Conservation (phyloP, 2,329 filamentous ascomycete genomes). For the Dactylellina parvicollis region DNA sequence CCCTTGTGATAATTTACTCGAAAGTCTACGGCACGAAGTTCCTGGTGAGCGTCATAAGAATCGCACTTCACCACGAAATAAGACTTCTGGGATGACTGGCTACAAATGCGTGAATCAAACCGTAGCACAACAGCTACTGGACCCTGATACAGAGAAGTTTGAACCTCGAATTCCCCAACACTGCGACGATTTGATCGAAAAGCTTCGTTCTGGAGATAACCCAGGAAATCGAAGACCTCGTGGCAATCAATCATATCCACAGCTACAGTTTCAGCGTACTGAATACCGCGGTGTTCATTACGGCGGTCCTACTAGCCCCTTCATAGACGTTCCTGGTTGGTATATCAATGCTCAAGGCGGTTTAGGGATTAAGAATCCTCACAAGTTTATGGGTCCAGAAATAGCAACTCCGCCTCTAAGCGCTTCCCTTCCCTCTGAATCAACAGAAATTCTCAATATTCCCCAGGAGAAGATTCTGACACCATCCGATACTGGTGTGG, state of each 20-base stretch:
- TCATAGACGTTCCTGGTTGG: constrained; percentile 16
- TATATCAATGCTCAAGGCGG: constrained; percentile 9
- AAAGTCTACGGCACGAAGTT: background rate
- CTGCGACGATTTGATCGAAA: background rate
- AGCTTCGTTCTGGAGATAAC: background rate
- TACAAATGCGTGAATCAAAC: constrained; percentile 3
- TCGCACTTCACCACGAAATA: background rate
- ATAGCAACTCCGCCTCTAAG: constrained; percentile 10
- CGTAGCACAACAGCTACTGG: background rate
- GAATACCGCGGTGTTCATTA: constrained; percentile 28
- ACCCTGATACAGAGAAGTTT: background rate
- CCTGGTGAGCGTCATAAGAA: background rate
- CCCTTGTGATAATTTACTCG: background rate
- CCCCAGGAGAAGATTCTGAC: no score
- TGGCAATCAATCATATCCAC: background rate
- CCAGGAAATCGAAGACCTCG: constrained; percentile 5
- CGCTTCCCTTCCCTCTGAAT: background rate
- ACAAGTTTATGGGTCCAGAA: background rate
- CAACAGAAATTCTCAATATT: no score
- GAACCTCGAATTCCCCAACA: no score
- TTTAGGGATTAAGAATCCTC: constrained; percentile 19
- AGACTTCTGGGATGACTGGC: background rate
- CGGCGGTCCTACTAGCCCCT: background rate
- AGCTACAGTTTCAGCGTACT: background rate
- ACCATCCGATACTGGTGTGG: no score